A percentile compares a stretch with the other conserved stretches of the same genome.
These are phyloP conservation scores for Nematodospora anomalae DNA, from an alignment of 1,139 yeast genomes.

Conservation along the genomic window DNA sequence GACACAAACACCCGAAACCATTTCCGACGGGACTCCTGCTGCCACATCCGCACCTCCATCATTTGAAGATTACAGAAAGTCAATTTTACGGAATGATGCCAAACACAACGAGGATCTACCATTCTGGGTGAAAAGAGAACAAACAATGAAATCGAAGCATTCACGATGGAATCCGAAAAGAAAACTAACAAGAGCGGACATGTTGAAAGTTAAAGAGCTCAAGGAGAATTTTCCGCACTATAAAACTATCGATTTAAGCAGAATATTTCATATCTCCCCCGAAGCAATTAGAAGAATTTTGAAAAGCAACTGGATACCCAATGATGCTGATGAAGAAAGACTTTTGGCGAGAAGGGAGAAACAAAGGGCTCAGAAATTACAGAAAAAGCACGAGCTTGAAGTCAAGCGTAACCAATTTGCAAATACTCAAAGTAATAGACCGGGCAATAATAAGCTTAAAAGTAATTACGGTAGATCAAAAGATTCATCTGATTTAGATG, in stretches of 20 bases:
- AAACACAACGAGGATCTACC: constrained; percentile 17
- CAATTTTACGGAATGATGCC: constrained; percentile 2
- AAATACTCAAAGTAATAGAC: neutral
- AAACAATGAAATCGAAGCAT: constrained; percentile 59
- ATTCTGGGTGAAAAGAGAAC: constrained; percentile 68
- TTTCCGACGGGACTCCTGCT: too few species aligned
- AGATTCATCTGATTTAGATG: neutral
- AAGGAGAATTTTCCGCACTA: constrained; percentile 60
- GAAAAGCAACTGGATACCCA: constrained; percentile 71
- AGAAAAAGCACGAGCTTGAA: neutral
- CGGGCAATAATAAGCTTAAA: neutral
- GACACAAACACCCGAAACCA: too few species aligned
- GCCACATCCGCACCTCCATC: too few species aligned
- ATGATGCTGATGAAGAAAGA: constrained; percentile 47
- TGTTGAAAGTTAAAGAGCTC: constrained; percentile 62
- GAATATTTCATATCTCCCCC: constrained; percentile 70
- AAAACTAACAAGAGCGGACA: constrained; percentile 66
- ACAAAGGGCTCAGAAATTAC: constrained; percentile 1
- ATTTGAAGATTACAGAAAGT: neutral
- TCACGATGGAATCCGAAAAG: constrained; percentile 71
- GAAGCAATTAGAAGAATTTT: constrained; percentile 81
- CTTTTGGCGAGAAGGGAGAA: constrained; percentile 18
- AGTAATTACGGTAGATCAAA: neutral
- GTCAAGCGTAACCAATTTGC: neutral
- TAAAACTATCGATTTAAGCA: constrained; percentile 60